A percentile compares a stretch with the other conserved stretches of the same genome.
Evolutionary conservation across 169 alveolate species (phyloP).

Genomic region (Hepatocystis sp.): DNA sequence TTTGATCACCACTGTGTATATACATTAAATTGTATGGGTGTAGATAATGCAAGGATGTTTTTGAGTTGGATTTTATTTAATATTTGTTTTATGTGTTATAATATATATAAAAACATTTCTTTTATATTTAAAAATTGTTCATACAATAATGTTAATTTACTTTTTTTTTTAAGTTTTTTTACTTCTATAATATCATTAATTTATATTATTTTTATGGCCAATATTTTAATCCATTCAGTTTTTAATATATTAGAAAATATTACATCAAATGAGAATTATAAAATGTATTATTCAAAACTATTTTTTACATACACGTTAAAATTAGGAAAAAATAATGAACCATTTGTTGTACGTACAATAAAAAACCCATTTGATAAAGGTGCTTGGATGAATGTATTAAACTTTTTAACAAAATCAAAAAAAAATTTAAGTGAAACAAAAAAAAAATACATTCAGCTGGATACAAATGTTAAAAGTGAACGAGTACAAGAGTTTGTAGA

Average conservation of each 20-base stretch:
- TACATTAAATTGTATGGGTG: conserved; percentile 68
- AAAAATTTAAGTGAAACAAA: background rate
- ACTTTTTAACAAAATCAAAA: conserved; percentile 54
- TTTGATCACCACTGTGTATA: conserved; percentile 96
- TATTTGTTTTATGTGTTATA: conserved; percentile 13
- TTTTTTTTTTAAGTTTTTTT: conserved; percentile 5
- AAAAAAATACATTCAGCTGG: conserved; percentile 19
- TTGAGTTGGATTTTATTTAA: conserved; percentile 41
- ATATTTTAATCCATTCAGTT: conserved; percentile 17
- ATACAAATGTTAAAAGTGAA: conserved; percentile 14
- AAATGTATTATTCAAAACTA: conserved; percentile 32
- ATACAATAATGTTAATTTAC: background rate
- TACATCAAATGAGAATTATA: conserved; percentile 54
- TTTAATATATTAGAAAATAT: conserved; percentile 63
- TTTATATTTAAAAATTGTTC: background rate
- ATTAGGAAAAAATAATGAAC: conserved; percentile 45
- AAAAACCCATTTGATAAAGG: conserved; percentile 71
- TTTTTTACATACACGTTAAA: conserved; percentile 45
- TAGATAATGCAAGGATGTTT: conserved; percentile 46
- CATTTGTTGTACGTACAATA: conserved; percentile 25
- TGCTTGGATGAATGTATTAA: conserved; percentile 2
- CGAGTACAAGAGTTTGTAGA: conserved; percentile 27
- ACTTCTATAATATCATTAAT: conserved; percentile 9
- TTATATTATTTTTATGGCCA: conserved; percentile 33
- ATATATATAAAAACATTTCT: conserved; percentile 11